Evolutionary conservation across 352 stramenopile genomes (phyloP).

Genomic region (Phytophthora fragariae): DNA sequence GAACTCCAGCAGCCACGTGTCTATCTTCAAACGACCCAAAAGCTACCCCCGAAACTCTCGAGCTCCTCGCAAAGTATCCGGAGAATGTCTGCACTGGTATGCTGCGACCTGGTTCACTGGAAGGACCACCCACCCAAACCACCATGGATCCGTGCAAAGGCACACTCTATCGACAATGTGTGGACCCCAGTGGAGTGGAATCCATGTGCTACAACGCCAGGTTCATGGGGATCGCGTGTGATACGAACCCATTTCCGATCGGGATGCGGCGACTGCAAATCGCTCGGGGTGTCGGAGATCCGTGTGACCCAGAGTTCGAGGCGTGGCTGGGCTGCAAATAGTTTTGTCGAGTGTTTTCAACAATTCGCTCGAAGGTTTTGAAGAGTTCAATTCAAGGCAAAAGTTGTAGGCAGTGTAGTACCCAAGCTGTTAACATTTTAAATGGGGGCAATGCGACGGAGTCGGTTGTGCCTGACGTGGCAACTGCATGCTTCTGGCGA

Average conservation of each 20-base stretch:
- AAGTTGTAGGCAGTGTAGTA: no score
- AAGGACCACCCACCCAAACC: slow-evolving; percentile 8
- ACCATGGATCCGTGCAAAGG: slow-evolving; percentile 39
- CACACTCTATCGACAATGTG: slow-evolving; percentile 41
- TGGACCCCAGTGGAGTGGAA: neutral
- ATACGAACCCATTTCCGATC: slow-evolving; percentile 19
- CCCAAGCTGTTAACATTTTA: no score
- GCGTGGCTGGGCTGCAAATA: slow-evolving; percentile 34
- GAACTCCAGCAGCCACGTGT: no score
- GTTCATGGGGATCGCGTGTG: slow-evolving; percentile 35
- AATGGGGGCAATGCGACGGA: no score
- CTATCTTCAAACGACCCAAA: no score
- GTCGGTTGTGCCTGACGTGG: no score
- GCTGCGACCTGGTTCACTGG: slow-evolving; percentile 1
- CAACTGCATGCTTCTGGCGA: no score
- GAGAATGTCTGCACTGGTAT: slow-evolving; percentile 6
- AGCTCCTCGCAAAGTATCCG: no score
- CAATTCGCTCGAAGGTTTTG: no score
- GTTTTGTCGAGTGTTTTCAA: no score
- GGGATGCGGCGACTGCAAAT: slow-evolving; percentile 30
- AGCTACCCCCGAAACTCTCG: no score
- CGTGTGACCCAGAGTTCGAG: slow-evolving; percentile 32
- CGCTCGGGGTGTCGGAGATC: slow-evolving; percentile 12
- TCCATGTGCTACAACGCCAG: slow-evolving; percentile 41
- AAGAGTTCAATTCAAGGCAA: no score